Conservation (phyloP, 208 protist genomes). For the Crithidia bombi region DNA sequence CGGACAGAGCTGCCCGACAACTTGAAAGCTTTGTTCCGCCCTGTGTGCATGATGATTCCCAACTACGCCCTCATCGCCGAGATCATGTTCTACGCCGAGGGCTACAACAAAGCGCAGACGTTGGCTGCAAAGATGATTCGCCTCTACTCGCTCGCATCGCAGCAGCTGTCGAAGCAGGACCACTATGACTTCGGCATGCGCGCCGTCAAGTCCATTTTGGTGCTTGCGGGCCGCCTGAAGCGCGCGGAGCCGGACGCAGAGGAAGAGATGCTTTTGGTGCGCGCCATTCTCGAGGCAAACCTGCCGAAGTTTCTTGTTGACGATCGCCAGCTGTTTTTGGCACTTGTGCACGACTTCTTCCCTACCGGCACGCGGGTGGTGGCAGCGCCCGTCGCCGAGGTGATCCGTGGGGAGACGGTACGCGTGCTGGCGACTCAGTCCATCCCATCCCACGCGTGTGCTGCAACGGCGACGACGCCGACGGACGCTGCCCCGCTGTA, state of each 20-base stretch:
- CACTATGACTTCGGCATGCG: constrained; percentile 97
- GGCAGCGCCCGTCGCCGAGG: constrained; percentile 58
- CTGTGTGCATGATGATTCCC: constrained; percentile 97
- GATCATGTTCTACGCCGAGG: constrained; percentile 98
- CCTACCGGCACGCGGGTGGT: constrained; percentile 42
- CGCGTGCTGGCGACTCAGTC: constrained; percentile 57
- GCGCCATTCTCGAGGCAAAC: constrained; percentile 92
- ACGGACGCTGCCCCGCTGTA: constrained; percentile 27
- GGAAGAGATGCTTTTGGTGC: constrained; percentile 93
- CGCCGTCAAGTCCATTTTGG: constrained; percentile 95
- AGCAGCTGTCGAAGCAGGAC: constrained; percentile 96
- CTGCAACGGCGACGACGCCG: too few relatives aligned
- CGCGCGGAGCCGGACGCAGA: constrained; percentile 78
- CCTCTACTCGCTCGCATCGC: constrained; percentile 93
- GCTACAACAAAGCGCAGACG: constrained; percentile 91
- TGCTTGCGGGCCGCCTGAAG: constrained; percentile 93
- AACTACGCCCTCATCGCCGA: constrained; percentile 96
- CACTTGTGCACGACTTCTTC: constrained; percentile 93
- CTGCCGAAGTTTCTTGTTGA: constrained; percentile 93
- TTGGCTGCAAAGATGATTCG: constrained; percentile 95
- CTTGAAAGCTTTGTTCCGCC: constrained; percentile 96
- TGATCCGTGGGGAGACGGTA: constrained; percentile 51
- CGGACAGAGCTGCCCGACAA: constrained; percentile 97
- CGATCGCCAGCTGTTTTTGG: constrained; percentile 91
- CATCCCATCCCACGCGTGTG: not conserved